Conservation (phyloP, 495 filamentous ascomycete species). For the Terfezia claveryi region DNA sequence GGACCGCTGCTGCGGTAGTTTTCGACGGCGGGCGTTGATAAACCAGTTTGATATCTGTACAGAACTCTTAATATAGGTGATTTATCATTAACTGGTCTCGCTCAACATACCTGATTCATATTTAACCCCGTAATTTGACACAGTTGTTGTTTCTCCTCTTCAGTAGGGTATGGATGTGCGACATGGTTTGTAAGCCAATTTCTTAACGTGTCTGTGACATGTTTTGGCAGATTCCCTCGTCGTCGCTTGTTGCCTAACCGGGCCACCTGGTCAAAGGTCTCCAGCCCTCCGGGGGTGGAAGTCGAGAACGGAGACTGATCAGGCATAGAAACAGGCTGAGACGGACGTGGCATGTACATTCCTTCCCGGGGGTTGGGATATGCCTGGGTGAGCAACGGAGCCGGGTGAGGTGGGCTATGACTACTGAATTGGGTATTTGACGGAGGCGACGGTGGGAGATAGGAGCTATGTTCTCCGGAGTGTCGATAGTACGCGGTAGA, state of each 20-base stretch:
- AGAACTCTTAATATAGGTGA: conserved; percentile 1
- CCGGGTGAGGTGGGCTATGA: too few relatives aligned
- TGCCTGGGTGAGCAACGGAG: too few relatives aligned
- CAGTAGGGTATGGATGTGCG: conserved; percentile 66
- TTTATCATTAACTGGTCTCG: too few relatives aligned
- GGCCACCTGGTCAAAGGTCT: conserved; percentile 5
- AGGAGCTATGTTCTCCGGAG: too few relatives aligned
- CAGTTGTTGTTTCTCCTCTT: conserved; percentile 73
- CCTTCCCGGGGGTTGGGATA: too few relatives aligned
- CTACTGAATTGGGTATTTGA: too few relatives aligned
- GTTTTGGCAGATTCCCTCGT: conserved; percentile 71
- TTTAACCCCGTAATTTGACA: conserved; percentile 54
- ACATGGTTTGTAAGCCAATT: conserved; percentile 59
- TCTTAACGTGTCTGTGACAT: conserved; percentile 61
- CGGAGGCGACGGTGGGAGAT: too few relatives aligned
- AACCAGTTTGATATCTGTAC: conserved; percentile 85
- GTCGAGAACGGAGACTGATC: conserved; percentile 11
- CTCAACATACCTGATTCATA: conserved; percentile 43
- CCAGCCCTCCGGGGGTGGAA: conserved; percentile 9
- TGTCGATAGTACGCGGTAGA: too few relatives aligned
- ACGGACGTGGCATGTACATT: too few relatives aligned
- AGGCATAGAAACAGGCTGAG: too few relatives aligned
- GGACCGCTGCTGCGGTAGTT: conserved; percentile 31
- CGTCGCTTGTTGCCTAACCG: conserved; percentile 29
- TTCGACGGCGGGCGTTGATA: conserved; percentile 68